phyloP scores from a whole-genome alignment of 2,329 filamentous ascomycete species.

The Ceratocystis lukuohia region DNA sequence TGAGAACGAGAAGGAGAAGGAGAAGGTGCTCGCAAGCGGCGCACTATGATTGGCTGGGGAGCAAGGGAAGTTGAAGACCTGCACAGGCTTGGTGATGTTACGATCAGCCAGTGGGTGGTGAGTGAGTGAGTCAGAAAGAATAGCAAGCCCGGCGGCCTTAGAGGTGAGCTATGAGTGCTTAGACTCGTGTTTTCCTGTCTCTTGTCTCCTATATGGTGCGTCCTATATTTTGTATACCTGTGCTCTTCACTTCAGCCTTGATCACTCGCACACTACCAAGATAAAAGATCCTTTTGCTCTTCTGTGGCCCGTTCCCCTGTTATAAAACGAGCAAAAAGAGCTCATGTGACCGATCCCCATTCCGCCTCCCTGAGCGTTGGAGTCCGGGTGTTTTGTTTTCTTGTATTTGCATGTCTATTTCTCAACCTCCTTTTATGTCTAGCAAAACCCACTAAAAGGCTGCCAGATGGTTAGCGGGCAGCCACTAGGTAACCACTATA shows the following conservation, averaged over 20 bases:
- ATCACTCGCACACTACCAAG: no score
- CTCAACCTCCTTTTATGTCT: not conserved
- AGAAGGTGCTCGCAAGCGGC: not conserved
- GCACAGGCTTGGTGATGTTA: no score
- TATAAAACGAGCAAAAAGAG: not conserved
- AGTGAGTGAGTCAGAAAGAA: no score
- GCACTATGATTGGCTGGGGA: not conserved
- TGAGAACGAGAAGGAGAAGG: not conserved
- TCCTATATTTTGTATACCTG: no score
- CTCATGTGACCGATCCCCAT: not conserved
- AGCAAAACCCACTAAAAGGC: not conserved
- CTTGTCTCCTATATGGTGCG: no score
- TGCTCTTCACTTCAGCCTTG: no score
- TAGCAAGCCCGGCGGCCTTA: no score
- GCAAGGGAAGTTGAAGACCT: not conserved
- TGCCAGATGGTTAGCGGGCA: not conserved
- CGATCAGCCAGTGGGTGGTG: no score
- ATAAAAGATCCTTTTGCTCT: not conserved
- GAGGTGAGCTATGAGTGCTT: no score
- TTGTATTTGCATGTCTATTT: not conserved
- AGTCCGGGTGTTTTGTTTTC: constrained; percentile 1
- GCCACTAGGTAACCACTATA: not conserved
- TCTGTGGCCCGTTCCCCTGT: not conserved
- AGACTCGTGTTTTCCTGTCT: no score
- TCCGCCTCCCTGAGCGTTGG: not conserved